phyloP scores from a whole-genome alignment of 345 rosid genomes.

The Rhodamnia rubescens region DNA sequence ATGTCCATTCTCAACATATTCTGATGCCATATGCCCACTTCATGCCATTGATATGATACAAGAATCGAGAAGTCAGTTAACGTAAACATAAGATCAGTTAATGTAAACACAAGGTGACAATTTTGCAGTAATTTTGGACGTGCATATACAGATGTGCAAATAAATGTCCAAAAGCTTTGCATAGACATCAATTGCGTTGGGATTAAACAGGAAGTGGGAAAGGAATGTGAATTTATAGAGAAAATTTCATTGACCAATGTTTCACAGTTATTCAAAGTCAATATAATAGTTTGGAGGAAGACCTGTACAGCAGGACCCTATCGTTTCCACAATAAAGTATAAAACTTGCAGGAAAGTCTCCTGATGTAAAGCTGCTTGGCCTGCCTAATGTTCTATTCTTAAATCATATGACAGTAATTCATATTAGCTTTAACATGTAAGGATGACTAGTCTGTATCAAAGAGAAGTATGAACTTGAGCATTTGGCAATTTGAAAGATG shows the following conservation, averaged over 20 bases:
- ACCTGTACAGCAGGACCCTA: too few species aligned
- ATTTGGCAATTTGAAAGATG: too few species aligned
- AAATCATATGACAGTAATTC: too few species aligned
- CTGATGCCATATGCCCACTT: conserved; percentile 45
- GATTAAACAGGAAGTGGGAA: neutral
- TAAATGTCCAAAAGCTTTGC: neutral
- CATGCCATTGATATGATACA: neutral
- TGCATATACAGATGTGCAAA: neutral
- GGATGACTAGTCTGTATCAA: too few species aligned
- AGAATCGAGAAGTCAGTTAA: neutral
- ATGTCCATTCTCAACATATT: conserved; percentile 18
- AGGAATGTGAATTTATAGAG: neutral
- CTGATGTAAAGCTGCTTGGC: too few species aligned
- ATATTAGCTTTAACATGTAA: too few species aligned
- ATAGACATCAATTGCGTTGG: neutral
- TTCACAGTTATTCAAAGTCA: neutral
- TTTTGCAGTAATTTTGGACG: neutral
- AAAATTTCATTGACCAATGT: neutral
- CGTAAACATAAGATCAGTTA: too few species aligned
- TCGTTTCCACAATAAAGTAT: too few species aligned
- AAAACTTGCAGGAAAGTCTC: too few species aligned
- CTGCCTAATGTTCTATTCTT: too few species aligned
- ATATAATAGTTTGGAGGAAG: neutral
- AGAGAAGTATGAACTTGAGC: too few species aligned
- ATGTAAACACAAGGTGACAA: neutral